A percentile compares a stretch with the other conserved stretches of the same genome.
phyloP scores from a whole-genome alignment of 148 eudicot genomes.

The Talinum fruticosum region DNA sequence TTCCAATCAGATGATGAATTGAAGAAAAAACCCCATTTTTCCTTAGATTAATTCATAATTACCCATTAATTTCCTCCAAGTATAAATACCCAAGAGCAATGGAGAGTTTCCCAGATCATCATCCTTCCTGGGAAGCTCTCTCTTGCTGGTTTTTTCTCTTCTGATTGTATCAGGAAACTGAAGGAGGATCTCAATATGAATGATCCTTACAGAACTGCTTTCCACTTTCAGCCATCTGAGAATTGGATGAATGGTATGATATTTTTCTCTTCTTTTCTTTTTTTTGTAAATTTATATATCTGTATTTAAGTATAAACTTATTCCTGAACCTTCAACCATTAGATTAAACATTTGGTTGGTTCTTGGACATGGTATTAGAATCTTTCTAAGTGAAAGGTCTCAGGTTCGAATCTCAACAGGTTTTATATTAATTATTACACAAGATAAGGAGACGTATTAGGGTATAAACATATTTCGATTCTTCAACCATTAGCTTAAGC shows the following conservation, averaged over 20 bases:
- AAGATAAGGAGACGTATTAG: too few species aligned
- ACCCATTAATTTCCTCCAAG: background rate
- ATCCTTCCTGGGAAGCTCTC: background rate
- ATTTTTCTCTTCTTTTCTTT: background rate
- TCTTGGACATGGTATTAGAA: too few species aligned
- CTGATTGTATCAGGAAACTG: background rate
- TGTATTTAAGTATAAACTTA: background rate
- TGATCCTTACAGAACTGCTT: constrained; percentile 10
- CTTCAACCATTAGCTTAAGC: too few species aligned
- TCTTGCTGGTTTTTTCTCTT: background rate
- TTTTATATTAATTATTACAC: too few species aligned
- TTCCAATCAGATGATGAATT: too few species aligned
- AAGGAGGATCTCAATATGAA: background rate
- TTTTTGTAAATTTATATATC: background rate
- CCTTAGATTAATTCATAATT: background rate
- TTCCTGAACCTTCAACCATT: too few species aligned
- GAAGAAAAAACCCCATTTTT: background rate
- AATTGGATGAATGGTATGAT: constrained; percentile 21
- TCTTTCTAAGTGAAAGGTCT: too few species aligned
- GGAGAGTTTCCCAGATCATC: background rate
- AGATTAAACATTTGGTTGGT: too few species aligned
- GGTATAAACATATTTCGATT: too few species aligned
- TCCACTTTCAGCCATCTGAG: constrained; percentile 12
- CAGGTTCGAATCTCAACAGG: too few species aligned
- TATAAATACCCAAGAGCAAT: background rate